Evolutionary conservation across 2,329 filamentous ascomycete genomes (phyloP), one percentile per base, ranked within the genome.

Genomic region (Ophiostoma montium): DNA sequence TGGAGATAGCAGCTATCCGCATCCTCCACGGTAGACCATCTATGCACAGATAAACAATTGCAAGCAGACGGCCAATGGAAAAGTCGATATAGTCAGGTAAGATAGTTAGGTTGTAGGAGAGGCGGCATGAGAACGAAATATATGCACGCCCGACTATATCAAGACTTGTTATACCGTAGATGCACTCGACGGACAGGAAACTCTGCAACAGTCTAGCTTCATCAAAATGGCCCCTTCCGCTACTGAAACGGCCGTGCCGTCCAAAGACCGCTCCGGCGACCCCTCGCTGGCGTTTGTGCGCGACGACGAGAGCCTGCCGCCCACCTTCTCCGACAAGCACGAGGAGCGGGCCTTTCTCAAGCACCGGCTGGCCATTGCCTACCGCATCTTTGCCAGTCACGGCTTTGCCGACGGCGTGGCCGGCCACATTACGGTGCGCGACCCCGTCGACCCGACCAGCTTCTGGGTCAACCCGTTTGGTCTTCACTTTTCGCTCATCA

Each of bases 381-480:
- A 81, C 59, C 72, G 78, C 11, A 67, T 80, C 48, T 80, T 80
- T 57, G 70, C 76, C 0, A 68, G 74, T 39, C 71, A 76, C 56
- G 75, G 74, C 43, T 79, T 72, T 61, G 73, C 70, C 0, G 77
- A 81, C 59, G 78, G 78, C 51, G 77, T 80, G 64, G 66, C 67
- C 5, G 77, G 78, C 1, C 78, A 82, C 60, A 81, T 82, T 51
- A 69, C 64, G 9, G 71, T 80, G 1, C 67, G 76, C 13, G 77
- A 80, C 55, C 76, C 77, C 0, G 74, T 78, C 56, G 62, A 70
- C 52, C 61, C 64, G 0, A 65, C 76, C 53, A 67, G 66, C 2
- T 78, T 80, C 60, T 80, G 77, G 77, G 79, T 76, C 48, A 80
- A 81, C 57, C 76, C 76, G 1, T 65, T 80, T 0, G 74, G 71